A percentile compares a stretch with the other conserved stretches of the same genome.
phyloP scores from a whole-genome alignment of 78 protist species.

The Dictyostelium discoideum region DNA sequence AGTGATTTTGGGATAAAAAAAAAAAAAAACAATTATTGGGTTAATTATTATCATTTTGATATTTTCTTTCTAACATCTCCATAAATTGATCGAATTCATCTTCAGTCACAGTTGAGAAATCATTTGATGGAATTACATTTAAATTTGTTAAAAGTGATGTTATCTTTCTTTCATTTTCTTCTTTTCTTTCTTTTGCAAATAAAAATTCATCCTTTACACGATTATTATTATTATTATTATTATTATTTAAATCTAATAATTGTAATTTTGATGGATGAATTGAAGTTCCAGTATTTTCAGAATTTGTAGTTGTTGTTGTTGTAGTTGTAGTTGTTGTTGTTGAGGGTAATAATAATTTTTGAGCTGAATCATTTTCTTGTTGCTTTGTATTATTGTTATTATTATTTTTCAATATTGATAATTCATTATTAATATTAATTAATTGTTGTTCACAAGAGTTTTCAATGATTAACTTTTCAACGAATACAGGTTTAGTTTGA shows the following conservation, averaged over 20 bases:
- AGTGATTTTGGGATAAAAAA: neutral
- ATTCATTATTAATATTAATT: neutral
- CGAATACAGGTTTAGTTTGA: constrained; percentile 42
- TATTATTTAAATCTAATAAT: neutral
- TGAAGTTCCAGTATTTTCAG: neutral
- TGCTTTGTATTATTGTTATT: neutral
- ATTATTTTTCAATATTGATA: neutral
- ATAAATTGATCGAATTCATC: constrained; percentile 14
- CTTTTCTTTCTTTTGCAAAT: constrained; percentile 38
- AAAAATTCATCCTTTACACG: constrained; percentile 23
- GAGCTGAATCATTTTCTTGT: neutral
- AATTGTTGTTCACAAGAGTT: constrained; percentile 26
- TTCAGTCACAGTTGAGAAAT: neutral
- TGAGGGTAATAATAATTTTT: neutral
- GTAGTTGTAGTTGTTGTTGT: neutral
- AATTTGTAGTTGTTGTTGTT: neutral
- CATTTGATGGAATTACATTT: neutral
- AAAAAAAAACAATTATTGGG: neutral
- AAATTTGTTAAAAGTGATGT: constrained; percentile 3
- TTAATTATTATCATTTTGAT: neutral
- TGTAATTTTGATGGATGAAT: neutral
- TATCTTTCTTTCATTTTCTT: constrained; percentile 13
- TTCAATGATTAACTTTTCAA: constrained; percentile 51
- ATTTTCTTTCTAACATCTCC: neutral
- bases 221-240: neutral